Base-by-base conservation (phyloP, 2,329 filamentous ascomycete species). In the Aspergillus niger region DNA sequence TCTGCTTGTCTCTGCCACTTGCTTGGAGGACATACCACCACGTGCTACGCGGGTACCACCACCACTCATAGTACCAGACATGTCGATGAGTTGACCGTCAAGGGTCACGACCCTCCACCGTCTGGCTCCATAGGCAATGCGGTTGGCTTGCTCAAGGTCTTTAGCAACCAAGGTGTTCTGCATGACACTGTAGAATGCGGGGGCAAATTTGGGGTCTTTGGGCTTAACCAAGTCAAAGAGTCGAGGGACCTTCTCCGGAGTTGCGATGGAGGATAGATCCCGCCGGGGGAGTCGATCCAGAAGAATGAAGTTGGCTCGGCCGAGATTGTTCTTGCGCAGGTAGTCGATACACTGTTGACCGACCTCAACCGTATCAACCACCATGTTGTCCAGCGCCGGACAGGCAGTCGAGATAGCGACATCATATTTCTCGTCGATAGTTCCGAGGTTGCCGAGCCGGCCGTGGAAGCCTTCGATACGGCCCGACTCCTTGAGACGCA, bases 271-370 rank as follows among this genome's bases (percentile, higher is more conserved):
- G 1, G 88, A 88, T 68, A 98, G 80, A 70, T 97, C 91, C 55
- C 91, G 87, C 32, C 85, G 82, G 24, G 92, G 87, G 52, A 98
- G 82, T 72, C 94, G 92, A 76, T 99, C 92, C 15, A 99, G 84
- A 67, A 95, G 91, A 70, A 99, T 98, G 75, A 99, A 98, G 79
- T 97, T 97, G 61, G 93, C 95, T 69, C 96, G 88, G 11, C 95
- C 95, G 3, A 99, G 87, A 68, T 97, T 97, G 70, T 97, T 99
- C 82, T 98, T 99, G 58, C 95, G 88, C 11, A 99, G 84, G 72
- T 99, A 95, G 72, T 98, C 95, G 65, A 99, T 98, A 76, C 96
- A 99, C 74, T 98, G 93, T 76, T 99, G 95, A 65, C 93, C 95
- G 60, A 92, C 91, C 70, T 98, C 95, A 13, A 98, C 94, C 0